A percentile compares a stretch with the other conserved stretches of the same genome.
Evolutionary conservation across 805 yeast genomes (phyloP).

Genomic region (Ogataea glucozyma): DNA sequence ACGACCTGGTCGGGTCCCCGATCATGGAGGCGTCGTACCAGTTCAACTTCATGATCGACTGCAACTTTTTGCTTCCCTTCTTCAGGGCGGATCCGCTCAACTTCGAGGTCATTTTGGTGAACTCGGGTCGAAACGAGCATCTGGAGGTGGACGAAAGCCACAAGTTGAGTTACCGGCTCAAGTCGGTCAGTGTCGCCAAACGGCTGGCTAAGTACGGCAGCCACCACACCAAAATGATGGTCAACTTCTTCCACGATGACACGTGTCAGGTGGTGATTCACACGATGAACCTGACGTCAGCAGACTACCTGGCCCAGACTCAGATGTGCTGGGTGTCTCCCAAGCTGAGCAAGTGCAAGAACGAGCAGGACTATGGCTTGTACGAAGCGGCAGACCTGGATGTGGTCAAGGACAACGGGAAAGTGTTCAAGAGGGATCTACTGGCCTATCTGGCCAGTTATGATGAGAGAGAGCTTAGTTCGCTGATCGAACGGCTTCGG

Average conservation of each 20-base stretch:
- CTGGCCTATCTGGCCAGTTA: constrained; percentile 48
- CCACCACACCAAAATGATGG: constrained; percentile 71
- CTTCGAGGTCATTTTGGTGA: constrained; percentile 29
- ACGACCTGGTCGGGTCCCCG: constrained; percentile 30
- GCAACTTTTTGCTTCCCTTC: constrained; percentile 27
- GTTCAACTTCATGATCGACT: constrained; percentile 36
- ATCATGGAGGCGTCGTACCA: constrained; percentile 30
- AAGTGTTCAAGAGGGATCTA: constrained; percentile 47
- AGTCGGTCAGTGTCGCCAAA: constrained; percentile 32
- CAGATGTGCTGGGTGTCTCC: constrained; percentile 72
- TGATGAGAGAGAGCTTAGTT: constrained; percentile 29
- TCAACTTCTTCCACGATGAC: constrained; percentile 51
- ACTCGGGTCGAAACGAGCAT: constrained; percentile 32
- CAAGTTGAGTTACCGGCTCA: constrained; percentile 20
- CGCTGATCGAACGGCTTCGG: constrained; percentile 33
- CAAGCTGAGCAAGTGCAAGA: constrained; percentile 21
- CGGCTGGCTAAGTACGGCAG: constrained; percentile 38
- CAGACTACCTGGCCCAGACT: constrained; percentile 58
- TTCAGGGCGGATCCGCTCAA: constrained; percentile 24
- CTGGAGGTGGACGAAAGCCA: constrained; percentile 37
- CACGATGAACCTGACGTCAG: constrained; percentile 56
- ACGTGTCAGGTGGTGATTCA: constrained; percentile 54
- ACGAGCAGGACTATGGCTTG: constrained; percentile 1
- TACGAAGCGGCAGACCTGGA: constrained; percentile 9
- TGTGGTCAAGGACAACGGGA: constrained; percentile 19